Evolutionary conservation across 257 asterid genomes (phyloP).

Genomic region (Solanum peruvianum): DNA sequence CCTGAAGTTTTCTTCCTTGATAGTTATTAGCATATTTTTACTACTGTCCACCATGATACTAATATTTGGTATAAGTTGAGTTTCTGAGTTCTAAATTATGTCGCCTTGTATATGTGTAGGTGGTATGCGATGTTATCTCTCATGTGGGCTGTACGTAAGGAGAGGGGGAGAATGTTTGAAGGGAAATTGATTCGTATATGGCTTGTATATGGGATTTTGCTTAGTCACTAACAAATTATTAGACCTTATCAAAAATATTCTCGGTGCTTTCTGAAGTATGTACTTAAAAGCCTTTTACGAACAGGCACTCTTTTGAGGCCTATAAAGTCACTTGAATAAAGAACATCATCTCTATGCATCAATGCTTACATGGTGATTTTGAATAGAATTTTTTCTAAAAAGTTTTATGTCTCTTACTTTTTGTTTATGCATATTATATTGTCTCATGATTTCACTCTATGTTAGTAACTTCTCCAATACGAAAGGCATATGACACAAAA

Average conservation of each 20-base stretch:
- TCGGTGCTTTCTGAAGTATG: not conserved
- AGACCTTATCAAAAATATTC: not conserved
- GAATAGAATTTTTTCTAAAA: not conserved
- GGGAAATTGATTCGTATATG: not conserved
- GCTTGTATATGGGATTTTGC: not conserved
- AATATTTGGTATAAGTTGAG: not conserved
- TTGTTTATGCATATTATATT: not conserved
- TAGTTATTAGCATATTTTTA: not conserved
- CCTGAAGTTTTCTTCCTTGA: not conserved
- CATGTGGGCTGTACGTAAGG: not conserved
- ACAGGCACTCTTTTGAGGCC: not conserved
- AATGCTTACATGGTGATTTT: not conserved
- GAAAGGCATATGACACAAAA: conserved; percentile 57
- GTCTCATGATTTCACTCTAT: not conserved
- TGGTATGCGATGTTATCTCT: not conserved
- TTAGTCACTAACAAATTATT: not conserved
- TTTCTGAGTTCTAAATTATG: not conserved
- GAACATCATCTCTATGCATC: not conserved
- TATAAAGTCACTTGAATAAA: too few relatives aligned
- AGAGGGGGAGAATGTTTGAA: not conserved
- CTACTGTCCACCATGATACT: not conserved
- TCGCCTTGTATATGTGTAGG: not conserved
- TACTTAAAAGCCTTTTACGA: not conserved
- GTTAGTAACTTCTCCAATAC: conserved; percentile 65
- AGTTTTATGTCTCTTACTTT: not conserved